phyloP scores from a whole-genome alignment of 768 basidiomycete species.

The Symmetrospora coprosmae region DNA sequence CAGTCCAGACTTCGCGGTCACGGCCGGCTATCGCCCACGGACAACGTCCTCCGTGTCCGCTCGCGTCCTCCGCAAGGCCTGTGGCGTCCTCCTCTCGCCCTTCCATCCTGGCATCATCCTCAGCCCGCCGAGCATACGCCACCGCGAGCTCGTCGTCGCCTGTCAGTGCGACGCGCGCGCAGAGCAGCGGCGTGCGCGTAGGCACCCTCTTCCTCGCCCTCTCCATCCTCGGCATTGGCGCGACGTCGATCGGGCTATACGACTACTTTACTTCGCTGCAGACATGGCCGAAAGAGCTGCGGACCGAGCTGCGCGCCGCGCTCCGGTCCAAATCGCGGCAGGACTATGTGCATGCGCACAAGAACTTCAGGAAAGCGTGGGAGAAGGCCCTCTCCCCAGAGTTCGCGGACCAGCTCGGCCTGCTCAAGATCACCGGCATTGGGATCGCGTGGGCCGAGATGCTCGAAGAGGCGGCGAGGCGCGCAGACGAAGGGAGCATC shows the following conservation, averaged over 20 bases:
- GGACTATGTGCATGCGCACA: slow-evolving; percentile 11
- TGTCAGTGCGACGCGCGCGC: too few relatives aligned
- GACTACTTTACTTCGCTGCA: slow-evolving; percentile 22
- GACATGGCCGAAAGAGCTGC: slow-evolving; percentile 10
- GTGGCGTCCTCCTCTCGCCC: too few relatives aligned
- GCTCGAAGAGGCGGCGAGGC: slow-evolving; percentile 18
- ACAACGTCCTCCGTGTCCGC: too few relatives aligned
- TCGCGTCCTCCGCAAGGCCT: too few relatives aligned
- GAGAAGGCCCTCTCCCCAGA: background rate
- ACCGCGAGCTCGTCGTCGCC: background rate
- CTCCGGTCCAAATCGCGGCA: slow-evolving; percentile 11
- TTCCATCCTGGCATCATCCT: too few relatives aligned
- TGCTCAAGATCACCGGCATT: slow-evolving; percentile 24
- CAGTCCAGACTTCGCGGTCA: too few relatives aligned
- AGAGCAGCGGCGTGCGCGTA: slow-evolving; percentile 1
- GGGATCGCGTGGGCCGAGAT: slow-evolving; percentile 10
- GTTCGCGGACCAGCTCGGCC: background rate
- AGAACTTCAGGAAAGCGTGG: slow-evolving; percentile 17
- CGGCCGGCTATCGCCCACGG: too few relatives aligned
- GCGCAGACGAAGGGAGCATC: slow-evolving; percentile 2
- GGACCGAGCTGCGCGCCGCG: slow-evolving; percentile 9
- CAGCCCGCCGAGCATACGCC: too few relatives aligned
- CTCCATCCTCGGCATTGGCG: slow-evolving; percentile 16
- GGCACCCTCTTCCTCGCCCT: slow-evolving; percentile 15
- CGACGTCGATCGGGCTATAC: slow-evolving; percentile 20